These are phyloP conservation scores for Gaultheria prostrata DNA, from an alignment of 148 eudicot species.

Conservation along the genomic window DNA sequence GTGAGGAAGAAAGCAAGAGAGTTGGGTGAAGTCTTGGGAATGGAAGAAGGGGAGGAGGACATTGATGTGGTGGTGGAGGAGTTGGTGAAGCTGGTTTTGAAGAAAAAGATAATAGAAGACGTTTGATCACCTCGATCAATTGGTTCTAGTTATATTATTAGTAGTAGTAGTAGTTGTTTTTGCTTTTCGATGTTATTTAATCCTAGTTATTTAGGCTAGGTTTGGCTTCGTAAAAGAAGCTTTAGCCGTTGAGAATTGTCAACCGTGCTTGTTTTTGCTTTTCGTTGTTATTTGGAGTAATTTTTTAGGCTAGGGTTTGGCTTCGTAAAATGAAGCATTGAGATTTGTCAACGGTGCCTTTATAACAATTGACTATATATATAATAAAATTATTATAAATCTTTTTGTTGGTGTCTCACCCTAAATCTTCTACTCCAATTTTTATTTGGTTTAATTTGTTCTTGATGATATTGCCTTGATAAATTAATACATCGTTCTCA, in stretches of 20 bases:
- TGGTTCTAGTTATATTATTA: not conserved
- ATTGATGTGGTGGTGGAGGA: conserved; percentile 19
- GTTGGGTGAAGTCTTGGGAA: not conserved
- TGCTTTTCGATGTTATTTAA: not conserved
- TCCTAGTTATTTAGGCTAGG: not conserved
- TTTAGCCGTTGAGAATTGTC: too few relatives aligned
- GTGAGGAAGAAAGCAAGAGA: conserved; percentile 18
- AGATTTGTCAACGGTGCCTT: not conserved
- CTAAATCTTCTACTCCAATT: too few relatives aligned
- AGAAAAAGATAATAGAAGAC: not conserved
- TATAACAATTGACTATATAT: not conserved
- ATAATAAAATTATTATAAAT: not conserved
- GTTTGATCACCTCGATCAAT: not conserved
- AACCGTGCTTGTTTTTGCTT: not conserved
- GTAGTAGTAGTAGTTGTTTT: not conserved
- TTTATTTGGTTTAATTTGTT: too few relatives aligned
- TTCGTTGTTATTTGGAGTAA: too few relatives aligned
- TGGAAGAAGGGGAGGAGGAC: conserved; percentile 7
- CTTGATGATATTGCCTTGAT: too few relatives aligned
- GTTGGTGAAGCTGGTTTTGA: conserved; percentile 16
- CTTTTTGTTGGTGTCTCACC: too few relatives aligned
- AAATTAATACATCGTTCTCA: too few relatives aligned
- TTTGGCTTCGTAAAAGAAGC: too few relatives aligned
- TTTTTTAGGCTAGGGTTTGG: too few relatives aligned
- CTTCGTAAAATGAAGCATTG: not conserved